phyloP scores from a whole-genome alignment of 2,329 filamentous ascomycete genomes.

The Sarocladium kiliense region DNA sequence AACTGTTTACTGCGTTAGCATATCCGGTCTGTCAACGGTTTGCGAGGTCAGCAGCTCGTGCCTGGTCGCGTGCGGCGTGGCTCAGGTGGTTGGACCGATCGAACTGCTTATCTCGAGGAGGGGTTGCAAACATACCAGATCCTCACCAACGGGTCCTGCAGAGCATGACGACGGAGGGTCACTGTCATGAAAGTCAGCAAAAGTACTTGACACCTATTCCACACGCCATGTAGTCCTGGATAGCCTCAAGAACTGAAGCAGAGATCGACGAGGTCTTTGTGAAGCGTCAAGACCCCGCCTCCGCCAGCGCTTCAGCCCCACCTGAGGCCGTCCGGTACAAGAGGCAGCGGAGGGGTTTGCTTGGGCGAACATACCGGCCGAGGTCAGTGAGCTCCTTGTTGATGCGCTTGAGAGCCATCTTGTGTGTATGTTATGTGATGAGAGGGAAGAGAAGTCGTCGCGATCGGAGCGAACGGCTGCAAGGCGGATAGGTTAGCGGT shows the following conservation, averaged over 20 bases:
- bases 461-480: conserved; percentile 1
- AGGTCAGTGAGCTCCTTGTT: conserved; percentile 91
- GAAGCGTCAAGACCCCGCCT: conserved; percentile 12
- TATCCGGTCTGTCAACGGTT: background rate
- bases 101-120: conserved; percentile 13
- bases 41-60: background rate
- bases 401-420: conserved; percentile 88
- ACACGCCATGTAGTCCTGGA: no score
- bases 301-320: conserved; percentile 11
- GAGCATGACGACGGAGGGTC: conserved; percentile 99
- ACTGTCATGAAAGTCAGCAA: conserved; percentile 46
- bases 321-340: conserved; percentile 8
- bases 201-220: background rate
- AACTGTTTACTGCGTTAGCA: conserved; percentile 57
- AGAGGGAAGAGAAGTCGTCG: conserved; percentile 1
- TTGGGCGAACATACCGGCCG: conserved; percentile 63
- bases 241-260: conserved; percentile 3
- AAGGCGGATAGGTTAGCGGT: background rate
- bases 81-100: conserved; percentile 9
- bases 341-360: background rate
- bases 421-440: conserved; percentile 23
- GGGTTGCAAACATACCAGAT: conserved; percentile 69
- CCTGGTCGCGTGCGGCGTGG: conserved; percentile 6
- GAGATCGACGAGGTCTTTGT: conserved; percentile 8
- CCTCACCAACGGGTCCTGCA: conserved; percentile 92